These are phyloP conservation scores for Globisporangium emineosum DNA, from an alignment of 352 stramenopile species.

Conservation along the genomic window DNA sequence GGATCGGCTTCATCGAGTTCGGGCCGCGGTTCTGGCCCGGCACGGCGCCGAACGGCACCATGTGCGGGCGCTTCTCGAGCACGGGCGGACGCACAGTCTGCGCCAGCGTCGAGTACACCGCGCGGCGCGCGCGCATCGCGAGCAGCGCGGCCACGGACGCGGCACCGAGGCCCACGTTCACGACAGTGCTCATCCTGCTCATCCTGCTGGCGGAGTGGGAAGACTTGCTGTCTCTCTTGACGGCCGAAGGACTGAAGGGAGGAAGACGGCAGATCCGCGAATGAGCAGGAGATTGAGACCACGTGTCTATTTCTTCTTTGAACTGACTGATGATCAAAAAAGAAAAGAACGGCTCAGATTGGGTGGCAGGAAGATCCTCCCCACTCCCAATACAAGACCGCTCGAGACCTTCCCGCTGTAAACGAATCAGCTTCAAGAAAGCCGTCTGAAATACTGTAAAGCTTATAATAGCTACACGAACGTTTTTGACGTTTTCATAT, in stretches of 20 bases:
- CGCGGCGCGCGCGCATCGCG: constrained; percentile 50
- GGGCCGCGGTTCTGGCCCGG: constrained; percentile 73
- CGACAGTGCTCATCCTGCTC: constrained; percentile 41
- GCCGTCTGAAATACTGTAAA: too few species aligned
- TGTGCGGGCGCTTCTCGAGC: constrained; percentile 69
- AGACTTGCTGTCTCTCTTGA: neutral
- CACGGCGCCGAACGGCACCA: constrained; percentile 83
- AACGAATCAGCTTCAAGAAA: neutral
- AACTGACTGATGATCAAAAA: too few species aligned
- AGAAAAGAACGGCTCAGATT: neutral
- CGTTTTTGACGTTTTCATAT: too few species aligned
- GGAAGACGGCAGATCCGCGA: neutral
- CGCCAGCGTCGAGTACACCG: constrained; percentile 55
- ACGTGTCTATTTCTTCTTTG: neutral
- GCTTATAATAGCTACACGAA: too few species aligned
- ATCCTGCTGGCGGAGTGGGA: too few species aligned
- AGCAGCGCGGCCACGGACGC: constrained; percentile 54
- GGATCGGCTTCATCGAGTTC: constrained; percentile 87
- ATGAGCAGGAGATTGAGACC: neutral
- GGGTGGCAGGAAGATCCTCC: neutral
- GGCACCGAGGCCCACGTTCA: constrained; percentile 57
- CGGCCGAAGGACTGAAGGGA: too few species aligned
- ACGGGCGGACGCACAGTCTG: constrained; percentile 45
- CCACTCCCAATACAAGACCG: neutral
- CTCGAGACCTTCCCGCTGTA: neutral